These are phyloP conservation scores for Amphibolis antarctica DNA, from an alignment of 106 monocot genomes.

Conservation along the genomic window DNA sequence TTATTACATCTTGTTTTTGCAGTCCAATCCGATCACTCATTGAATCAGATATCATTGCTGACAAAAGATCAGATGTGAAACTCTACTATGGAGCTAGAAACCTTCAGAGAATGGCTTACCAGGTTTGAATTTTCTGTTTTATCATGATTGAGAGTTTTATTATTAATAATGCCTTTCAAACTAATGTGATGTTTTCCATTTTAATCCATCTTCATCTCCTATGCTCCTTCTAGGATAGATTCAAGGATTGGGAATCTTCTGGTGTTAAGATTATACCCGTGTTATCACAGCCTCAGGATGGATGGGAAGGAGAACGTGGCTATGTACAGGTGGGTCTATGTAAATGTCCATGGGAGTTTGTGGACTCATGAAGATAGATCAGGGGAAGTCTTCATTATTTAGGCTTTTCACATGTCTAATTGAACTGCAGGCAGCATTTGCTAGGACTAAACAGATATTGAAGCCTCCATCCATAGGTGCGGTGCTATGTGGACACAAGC, in stretches of 20 bases:
- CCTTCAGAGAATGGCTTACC: not conserved
- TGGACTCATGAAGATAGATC: not conserved
- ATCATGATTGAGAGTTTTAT: not conserved
- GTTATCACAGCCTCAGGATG: constrained; percentile 68
- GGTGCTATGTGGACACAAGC: constrained; percentile 56
- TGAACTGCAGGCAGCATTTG: constrained; percentile 34
- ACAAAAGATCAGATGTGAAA: constrained; percentile 25
- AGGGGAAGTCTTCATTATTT: not conserved
- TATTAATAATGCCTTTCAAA: not conserved
- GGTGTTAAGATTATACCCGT: constrained; percentile 79
- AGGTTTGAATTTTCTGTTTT: not conserved
- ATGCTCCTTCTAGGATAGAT: constrained; percentile 52
- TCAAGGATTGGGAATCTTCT: constrained; percentile 70
- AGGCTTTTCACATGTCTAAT: not conserved
- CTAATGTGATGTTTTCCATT: not conserved
- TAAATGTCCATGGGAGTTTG: too few relatives aligned
- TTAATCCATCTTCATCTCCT: not conserved
- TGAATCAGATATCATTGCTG: too few relatives aligned
- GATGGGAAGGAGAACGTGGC: constrained; percentile 79
- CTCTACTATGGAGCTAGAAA: not conserved
- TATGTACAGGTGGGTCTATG: constrained; percentile 65
- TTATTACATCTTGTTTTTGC: too few relatives aligned
- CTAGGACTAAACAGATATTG: constrained; percentile 31
- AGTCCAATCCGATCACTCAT: too few relatives aligned
- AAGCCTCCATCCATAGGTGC: constrained; percentile 52